These are phyloP conservation scores for Selaginella moellendorffii DNA, from an alignment of 75 land plant species.

Conservation along the genomic window DNA sequence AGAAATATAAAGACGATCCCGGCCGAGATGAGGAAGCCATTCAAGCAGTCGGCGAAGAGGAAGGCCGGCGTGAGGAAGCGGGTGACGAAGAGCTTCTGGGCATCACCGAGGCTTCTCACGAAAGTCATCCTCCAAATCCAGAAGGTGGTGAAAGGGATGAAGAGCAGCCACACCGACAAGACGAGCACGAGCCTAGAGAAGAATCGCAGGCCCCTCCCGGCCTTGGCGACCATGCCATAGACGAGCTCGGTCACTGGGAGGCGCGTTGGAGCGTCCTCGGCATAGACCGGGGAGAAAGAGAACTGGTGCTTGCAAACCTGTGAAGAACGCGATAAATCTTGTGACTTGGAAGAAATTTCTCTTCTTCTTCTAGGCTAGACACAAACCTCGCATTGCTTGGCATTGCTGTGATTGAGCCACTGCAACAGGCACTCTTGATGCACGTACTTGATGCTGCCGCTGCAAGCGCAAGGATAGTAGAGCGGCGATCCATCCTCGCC, in stretches of 20 bases:
- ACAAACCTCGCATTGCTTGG: slow-evolving; percentile 84
- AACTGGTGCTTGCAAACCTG: slow-evolving; percentile 97
- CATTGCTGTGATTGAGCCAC: slow-evolving; percentile 98
- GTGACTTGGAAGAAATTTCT: too few relatives aligned
- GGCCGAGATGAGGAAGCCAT: slow-evolving; percentile 94
- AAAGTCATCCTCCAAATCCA: slow-evolving; percentile 94
- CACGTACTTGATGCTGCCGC: slow-evolving; percentile 92
- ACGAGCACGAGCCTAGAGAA: slow-evolving; percentile 50
- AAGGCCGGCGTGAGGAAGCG: slow-evolving; percentile 44
- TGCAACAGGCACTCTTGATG: slow-evolving; percentile 96
- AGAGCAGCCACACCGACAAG: slow-evolving; percentile 82
- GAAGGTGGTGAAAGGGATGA: slow-evolving; percentile 88
- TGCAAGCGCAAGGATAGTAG: slow-evolving; percentile 89
- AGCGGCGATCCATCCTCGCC: slow-evolving; percentile 71
- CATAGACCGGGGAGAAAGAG: slow-evolving; percentile 91
- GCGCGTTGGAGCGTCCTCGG: slow-evolving; percentile 85
- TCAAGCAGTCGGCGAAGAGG: slow-evolving; percentile 79
- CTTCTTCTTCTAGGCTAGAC: too few relatives aligned
- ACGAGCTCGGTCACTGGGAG: slow-evolving; percentile 75
- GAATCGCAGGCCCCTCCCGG: slow-evolving; percentile 65
- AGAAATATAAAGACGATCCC: slow-evolving; percentile 94
- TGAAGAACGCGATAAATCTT: too few relatives aligned
- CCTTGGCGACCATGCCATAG: slow-evolving; percentile 66
- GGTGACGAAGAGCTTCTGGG: slow-evolving; percentile 58
- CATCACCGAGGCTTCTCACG: slow-evolving; percentile 73